Percentiles rank a stretch among this genome's conserved stretches.
Conservation (phyloP, 345 rosid species). For the Gossypium rotundifolium region DNA sequence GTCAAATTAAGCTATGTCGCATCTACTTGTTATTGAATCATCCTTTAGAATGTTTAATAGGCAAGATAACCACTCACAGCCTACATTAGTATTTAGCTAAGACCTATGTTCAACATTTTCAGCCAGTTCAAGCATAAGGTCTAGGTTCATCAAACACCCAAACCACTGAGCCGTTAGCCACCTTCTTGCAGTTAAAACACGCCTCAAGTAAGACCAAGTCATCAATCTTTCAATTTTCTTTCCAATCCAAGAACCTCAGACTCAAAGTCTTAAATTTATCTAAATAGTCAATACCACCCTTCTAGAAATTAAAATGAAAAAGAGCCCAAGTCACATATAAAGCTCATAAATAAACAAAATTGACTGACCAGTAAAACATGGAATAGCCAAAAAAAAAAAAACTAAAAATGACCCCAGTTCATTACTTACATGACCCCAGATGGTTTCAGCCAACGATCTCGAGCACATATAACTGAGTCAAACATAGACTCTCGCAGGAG, state of each 20-base stretch:
- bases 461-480: slow-evolving; percentile 96
- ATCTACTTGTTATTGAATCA: not conserved
- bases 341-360: not conserved
- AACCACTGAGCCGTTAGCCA: not conserved
- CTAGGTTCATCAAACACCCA: not conserved
- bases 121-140: not conserved
- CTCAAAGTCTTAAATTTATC: not conserved
- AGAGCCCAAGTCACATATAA: not conserved
- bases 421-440: slow-evolving; percentile 80
- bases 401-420: not conserved
- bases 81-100: not conserved
- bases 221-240: not conserved
- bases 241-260: not conserved
- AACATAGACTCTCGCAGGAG: slow-evolving; percentile 96
- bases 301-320: not conserved
- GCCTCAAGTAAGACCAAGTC: not conserved
- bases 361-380: not conserved
- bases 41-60: not conserved
- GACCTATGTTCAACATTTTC: not conserved
- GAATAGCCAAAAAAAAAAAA: not conserved
- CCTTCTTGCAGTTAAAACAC: not conserved
- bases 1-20: not conserved
- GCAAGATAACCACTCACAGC: not conserved
- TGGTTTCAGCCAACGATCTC: slow-evolving; percentile 95
- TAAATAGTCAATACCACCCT: not conserved